Evolutionary conservation across 208 protist genomes (phyloP), one percentile per base, ranked within the genome.

Genomic region (Leishmania aethiopica): DNA sequence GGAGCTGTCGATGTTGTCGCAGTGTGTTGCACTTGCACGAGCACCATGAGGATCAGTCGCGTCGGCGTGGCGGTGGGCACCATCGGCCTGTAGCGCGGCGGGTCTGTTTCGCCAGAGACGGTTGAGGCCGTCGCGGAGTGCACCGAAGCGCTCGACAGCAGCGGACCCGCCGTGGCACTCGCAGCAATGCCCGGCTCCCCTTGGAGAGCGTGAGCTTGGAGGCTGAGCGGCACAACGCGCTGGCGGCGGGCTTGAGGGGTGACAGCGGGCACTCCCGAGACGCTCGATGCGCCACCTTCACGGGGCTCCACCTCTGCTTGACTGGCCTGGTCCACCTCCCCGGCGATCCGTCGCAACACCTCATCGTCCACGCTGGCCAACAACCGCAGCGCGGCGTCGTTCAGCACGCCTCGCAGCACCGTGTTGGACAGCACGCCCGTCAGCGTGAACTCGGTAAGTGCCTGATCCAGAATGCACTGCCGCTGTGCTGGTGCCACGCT

Each of bases 371-470:
- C 83, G 57, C 83, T 86, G 42, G 74, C 73, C 42, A 86, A 62
- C 64, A 86, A n/a, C 55, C 83, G 83, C 83, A 86, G 67, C 37
- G 83, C 83, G 1, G 83, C 83, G 49, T 86, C 83, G 59, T 86
- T 86, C 78, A 86, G 62, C 45, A 83, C 78, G 37, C 83, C 66
- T 40, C 83, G 78, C 64, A 86, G 78, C 57, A 80, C 78, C 57
- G 78, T 80, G 19, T 78, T 80, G 5, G 79, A 62, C 64, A 86
- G 67, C 45, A 86, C 78, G 49, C 83, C 83, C 3, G 83, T 72
- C 66, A 79, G 60, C 35, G 73, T 17, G 45, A 86, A 86, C 19
- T 83, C 83, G 67, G 76, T 67, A 22, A 86, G 75, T 13, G 64
- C 78, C 17, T 60, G 62, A n/a, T 79, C 75, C 35, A 86, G 55